Evolutionary conservation across 768 basidiomycete species (phyloP).

Genomic region (Clitopilus hobsonii): DNA sequence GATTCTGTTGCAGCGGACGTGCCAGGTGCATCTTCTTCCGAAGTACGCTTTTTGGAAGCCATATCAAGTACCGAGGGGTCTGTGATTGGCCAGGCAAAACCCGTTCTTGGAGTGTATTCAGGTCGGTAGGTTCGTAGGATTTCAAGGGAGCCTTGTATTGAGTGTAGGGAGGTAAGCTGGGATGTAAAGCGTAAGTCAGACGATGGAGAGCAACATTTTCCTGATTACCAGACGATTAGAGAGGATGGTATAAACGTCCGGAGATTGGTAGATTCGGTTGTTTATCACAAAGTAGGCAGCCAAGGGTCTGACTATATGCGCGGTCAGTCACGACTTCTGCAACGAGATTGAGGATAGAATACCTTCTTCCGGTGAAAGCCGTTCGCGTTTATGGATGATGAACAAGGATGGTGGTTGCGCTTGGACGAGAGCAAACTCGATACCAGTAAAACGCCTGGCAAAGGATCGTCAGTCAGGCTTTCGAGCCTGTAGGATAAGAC

Average conservation of each 20-base stretch:
- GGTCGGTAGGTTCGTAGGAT: constrained; percentile 70
- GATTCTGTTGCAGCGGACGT: constrained; percentile 10
- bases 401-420: constrained; percentile 78
- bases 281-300: constrained; percentile 87
- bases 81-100: constrained; percentile 81
- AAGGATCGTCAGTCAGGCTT: constrained; percentile 1
- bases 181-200: neutral
- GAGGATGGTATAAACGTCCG: constrained; percentile 77
- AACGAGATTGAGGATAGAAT: constrained; percentile 2
- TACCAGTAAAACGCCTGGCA: constrained; percentile 75
- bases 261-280: constrained; percentile 85
- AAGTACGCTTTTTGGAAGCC: constrained; percentile 32
- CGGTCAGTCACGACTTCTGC: constrained; percentile 7
- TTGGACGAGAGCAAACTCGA: constrained; percentile 84
- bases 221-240: constrained; percentile 73
- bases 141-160: constrained; percentile 74
- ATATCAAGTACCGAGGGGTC: constrained; percentile 45
- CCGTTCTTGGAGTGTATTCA: constrained; percentile 78
- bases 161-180: constrained; percentile 65
- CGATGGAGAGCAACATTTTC: constrained; percentile 2
- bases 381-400: constrained; percentile 85
- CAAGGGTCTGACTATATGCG: constrained; percentile 58
- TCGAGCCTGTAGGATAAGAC: constrained; percentile 15
- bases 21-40: constrained; percentile 17
- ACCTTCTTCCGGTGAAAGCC: constrained; percentile 84